Percentiles rank a stretch among this genome's conserved stretches.
phyloP scores from a whole-genome alignment of 305 asterid species.

The Plantago rigida region DNA sequence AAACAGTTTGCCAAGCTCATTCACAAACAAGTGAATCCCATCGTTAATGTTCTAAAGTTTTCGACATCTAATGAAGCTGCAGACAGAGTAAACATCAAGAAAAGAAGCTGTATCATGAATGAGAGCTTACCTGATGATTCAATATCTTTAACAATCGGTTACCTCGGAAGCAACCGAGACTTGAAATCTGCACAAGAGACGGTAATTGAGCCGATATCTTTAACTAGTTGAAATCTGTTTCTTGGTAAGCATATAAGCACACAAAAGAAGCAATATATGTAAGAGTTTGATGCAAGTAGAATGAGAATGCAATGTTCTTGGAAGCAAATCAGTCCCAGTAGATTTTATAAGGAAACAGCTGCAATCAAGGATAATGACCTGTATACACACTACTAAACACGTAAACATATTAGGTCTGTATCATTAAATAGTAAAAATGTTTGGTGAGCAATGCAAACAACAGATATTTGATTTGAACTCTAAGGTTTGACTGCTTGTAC shows the following conservation, averaged over 20 bases:
- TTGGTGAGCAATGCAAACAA: slow-evolving; percentile 23
- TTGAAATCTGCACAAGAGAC: no score
- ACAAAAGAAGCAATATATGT: neutral
- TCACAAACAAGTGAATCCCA: neutral
- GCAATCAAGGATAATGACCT: slow-evolving; percentile 26
- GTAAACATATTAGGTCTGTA: slow-evolving; percentile 8
- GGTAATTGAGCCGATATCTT: no score
- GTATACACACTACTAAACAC: slow-evolving; percentile 13
- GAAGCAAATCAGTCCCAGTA: slow-evolving; percentile 9
- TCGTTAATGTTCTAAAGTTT: neutral
- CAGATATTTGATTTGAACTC: neutral
- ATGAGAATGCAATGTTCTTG: slow-evolving; percentile 16
- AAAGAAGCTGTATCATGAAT: neutral
- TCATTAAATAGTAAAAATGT: slow-evolving; percentile 2
- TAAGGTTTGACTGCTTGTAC: slow-evolving; percentile 7
- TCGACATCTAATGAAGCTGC: neutral
- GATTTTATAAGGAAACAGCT: slow-evolving; percentile 25
- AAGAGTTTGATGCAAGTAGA: neutral
- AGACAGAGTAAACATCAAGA: neutral
- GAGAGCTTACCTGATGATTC: neutral
- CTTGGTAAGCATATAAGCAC: neutral
- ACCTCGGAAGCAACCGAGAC: no score
- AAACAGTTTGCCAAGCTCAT: neutral
- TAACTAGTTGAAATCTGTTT: neutral
- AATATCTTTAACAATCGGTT: no score